Evolutionary conservation across 352 stramenopile species (phyloP).

Genomic region (Globisporangium cystogenes): DNA sequence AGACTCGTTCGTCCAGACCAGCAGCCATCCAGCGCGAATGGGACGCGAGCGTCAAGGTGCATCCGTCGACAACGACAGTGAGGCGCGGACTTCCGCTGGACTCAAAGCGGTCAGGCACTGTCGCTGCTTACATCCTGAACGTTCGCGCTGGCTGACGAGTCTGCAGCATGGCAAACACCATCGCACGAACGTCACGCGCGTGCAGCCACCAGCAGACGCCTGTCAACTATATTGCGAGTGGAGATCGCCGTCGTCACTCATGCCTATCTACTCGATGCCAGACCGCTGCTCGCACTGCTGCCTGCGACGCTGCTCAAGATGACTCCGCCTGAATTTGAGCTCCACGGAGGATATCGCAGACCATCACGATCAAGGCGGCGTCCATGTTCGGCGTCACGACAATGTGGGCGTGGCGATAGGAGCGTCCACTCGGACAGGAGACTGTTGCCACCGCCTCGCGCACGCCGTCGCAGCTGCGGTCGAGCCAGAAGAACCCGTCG

Average conservation of each 20-base stretch:
- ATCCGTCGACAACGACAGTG: not conserved
- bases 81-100: not conserved
- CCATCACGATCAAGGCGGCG: conserved; percentile 18
- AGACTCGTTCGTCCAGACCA: not conserved
- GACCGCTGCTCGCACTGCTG: no score
- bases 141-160: conserved; percentile 3
- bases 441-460: not conserved
- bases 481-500: conserved; percentile 5
- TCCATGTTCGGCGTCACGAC: conserved; percentile 23
- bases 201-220: no score
- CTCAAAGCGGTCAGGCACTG: not conserved
- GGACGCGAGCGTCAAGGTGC: not conserved
- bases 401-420: conserved; percentile 5
- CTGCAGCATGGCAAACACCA: no score
- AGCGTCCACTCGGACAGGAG: not conserved
- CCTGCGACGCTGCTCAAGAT: no score
- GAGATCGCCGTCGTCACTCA: no score
- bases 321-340: no score
- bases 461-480: not conserved
- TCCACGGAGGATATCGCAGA: conserved; percentile 20
- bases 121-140: conserved; percentile 1
- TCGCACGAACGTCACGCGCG: no score
- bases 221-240: no score
- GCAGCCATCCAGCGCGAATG: not conserved
- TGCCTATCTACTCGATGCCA: no score